Evolutionary conservation across 2,329 filamentous ascomycete genomes (phyloP).

Genomic region (Didymella glomerata): DNA sequence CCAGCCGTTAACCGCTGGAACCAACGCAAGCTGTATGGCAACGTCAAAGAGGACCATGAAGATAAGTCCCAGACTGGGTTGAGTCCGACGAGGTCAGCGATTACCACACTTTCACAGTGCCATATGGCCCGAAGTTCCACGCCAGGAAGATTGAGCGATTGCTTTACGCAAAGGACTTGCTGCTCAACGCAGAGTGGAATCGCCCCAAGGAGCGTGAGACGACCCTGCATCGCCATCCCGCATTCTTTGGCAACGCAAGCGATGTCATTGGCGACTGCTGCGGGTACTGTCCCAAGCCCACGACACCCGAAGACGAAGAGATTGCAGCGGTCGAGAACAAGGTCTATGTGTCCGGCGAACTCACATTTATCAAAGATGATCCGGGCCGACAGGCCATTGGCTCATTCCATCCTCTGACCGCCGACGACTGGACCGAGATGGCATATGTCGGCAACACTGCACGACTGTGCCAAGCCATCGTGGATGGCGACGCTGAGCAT

Average conservation of each 20-base stretch:
- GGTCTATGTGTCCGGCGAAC: slow-evolving; percentile 76
- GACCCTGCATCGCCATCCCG: slow-evolving; percentile 82
- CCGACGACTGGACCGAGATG: slow-evolving; percentile 90
- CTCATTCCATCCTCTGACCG: slow-evolving; percentile 80
- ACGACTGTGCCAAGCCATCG: slow-evolving; percentile 80
- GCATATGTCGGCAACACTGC: slow-evolving; percentile 84
- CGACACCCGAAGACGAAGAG: slow-evolving; percentile 75
- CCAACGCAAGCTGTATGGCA: slow-evolving; percentile 62
- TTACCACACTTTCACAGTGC: slow-evolving; percentile 74
- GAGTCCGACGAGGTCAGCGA: slow-evolving; percentile 78
- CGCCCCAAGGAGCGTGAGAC: slow-evolving; percentile 76
- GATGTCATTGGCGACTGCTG: slow-evolving; percentile 85
- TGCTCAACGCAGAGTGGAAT: slow-evolving; percentile 88
- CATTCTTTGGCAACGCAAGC: slow-evolving; percentile 77
- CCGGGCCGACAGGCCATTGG: slow-evolving; percentile 78
- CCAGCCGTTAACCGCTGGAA: slow-evolving; percentile 61
- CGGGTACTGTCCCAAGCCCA: slow-evolving; percentile 75
- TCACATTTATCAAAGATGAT: slow-evolving; percentile 80
- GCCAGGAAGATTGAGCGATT: slow-evolving; percentile 81
- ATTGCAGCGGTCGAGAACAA: slow-evolving; percentile 75
- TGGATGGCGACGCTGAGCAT: slow-evolving; percentile 74
- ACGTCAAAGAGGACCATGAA: slow-evolving; percentile 79
- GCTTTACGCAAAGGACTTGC: slow-evolving; percentile 79
- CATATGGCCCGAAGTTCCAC: slow-evolving; percentile 65
- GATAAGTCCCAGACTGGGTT: slow-evolving; percentile 85